Evolutionary conservation across 2,329 filamentous ascomycete species (phyloP).

Genomic region (Cercospora sesami): DNA sequence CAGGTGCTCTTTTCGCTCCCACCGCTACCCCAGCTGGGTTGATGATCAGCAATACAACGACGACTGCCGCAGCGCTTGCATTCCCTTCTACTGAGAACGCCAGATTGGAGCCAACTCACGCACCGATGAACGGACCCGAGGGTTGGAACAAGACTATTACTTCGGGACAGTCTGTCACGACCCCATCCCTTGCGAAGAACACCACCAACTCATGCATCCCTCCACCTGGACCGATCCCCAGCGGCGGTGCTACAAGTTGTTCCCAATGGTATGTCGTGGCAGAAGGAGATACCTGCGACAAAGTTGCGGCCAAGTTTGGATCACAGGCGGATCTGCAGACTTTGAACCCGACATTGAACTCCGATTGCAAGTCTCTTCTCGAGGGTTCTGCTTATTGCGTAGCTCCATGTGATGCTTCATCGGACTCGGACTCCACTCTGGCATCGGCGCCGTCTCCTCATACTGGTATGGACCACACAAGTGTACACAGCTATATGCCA

Average conservation of each 20-base stretch:
- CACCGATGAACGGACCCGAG: background rate
- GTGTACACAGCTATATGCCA: background rate
- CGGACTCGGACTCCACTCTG: background rate
- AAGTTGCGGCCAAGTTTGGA: background rate
- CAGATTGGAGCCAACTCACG: background rate
- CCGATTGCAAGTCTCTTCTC: background rate
- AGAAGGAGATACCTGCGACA: background rate
- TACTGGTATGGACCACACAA: background rate
- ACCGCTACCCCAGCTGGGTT: background rate
- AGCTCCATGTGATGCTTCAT: slow-evolving; percentile 2
- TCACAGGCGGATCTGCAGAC: background rate
- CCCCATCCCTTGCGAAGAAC: background rate
- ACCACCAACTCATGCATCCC: background rate
- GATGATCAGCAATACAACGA: background rate
- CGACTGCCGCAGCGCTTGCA: background rate
- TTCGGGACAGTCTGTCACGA: background rate
- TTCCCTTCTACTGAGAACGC: background rate
- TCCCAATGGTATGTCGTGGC: background rate
- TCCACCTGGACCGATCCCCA: background rate
- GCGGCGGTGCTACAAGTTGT: background rate
- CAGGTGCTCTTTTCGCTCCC: background rate
- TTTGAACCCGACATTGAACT: slow-evolving; percentile 1
- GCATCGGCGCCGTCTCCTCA: background rate
- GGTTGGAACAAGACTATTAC: background rate
- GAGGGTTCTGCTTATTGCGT: background rate